Evolutionary conservation across 805 yeast genomes (phyloP), one percentile per base, ranked within the genome.

Genomic region (Saccharomycopsis malanga): DNA sequence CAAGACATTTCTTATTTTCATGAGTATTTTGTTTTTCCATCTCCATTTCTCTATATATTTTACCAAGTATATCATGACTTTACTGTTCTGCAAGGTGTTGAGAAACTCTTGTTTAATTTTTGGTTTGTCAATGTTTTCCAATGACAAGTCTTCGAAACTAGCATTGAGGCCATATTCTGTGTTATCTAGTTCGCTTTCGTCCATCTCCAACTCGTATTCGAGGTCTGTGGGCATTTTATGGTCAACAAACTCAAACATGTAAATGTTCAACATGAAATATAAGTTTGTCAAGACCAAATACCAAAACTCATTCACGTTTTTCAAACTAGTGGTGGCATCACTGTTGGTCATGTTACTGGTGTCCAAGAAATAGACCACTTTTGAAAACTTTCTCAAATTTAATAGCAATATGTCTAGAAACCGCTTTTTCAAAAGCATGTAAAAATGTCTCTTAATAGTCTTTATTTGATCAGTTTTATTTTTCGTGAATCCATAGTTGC

Each of bases 31-130:
- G 43, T 71, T 64, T 37, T 60, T 61, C 81, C 85, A 79, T 54
- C 85, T 73, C 86, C 91, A 82, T 38, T 71, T 65, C 52, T 82
- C 89, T 6, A 84, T 69, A 42, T 74, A 70, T 34, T 65, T 61
- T 1, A 77, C 63, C 4, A 85, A 52, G 14, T 60, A 60, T 1
- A 67, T 50, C 34, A 85, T 53, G 1, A 85, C 15, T 24, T 73
- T 67, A 0, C 62, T 43, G 2, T 67, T 56, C 2, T 53, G 54
- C 4, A 73, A 42, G 44, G 50, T 4, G n/a, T 34, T 46, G 2
- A 43, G 34, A 15, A 49, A 54, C 17, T 32, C 6, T n/a, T 32
- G 17, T 32, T n/a, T n/a, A 32, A 32, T n/a, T 32, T 32, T 32
- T 32, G 9, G 36, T 32, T n/a, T n/a, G 15, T 5, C 17, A 12